Evolutionary conservation across 306 rosid genomes (phyloP), one percentile per base, ranked within the genome.

Genomic region (Delonix regia): DNA sequence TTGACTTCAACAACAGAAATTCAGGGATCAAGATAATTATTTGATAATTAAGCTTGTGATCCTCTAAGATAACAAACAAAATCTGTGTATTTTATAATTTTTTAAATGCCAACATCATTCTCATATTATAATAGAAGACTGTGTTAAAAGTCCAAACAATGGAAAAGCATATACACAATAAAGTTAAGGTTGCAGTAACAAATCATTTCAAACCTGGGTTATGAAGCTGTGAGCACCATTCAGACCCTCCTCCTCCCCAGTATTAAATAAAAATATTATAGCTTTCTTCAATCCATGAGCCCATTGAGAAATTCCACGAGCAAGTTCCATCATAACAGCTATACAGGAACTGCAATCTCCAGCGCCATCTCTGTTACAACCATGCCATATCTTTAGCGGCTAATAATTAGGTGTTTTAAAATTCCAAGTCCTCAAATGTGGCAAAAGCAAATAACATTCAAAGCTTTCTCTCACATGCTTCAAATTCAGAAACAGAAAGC

Each of bases 161-260:
- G 34, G 39, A 61, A 47, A 76, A 74, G 36, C 56, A 61, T 61
- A 67, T 62, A 69, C 5, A 71, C 42, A 33, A 63, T 34, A 12
- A 45, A 67, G 51, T 77, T 25, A 75, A 78, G 70, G 77, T 69
- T 71, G 27, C 53, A 33, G 14, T 74, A 66, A 81, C 79, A 63
- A 83, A 76, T 72, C 76, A 38, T 60, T 75, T 74, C 81, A 80
- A 53, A 95, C 99, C 99, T 95, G 97, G 69, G 94, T 95, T 80
- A 95, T 65, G 87, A 95, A 95, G 89, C 99, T 92, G 85, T 95
- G 98, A 78, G 99, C 98, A 77, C 99, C 99, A 86, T 80, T 84
- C 69, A 95, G 87, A 82, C 99, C 99, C 81, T 95, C 99, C 90
- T 95, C 99, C 85, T 92, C 99, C 24, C 98, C 99, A 2, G 98